Conservation (phyloP, 371 early-diverging fungal genomes). For the Haplosporangium sp. region DNA sequence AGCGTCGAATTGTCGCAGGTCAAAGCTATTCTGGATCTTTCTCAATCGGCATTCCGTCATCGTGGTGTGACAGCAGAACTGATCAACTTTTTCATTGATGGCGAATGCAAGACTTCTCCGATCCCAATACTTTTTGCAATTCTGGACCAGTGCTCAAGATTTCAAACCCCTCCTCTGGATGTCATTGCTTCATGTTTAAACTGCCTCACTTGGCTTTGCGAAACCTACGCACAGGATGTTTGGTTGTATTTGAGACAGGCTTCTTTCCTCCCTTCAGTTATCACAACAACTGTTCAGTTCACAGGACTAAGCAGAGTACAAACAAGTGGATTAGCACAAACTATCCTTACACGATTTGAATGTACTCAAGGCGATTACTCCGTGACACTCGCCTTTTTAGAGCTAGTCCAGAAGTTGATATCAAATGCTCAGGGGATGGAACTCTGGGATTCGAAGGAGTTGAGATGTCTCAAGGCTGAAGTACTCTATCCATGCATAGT, state of each 20-base stretch:
- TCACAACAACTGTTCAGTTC: constrained; percentile 47
- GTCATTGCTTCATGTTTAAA: constrained; percentile 39
- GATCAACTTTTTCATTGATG: constrained; percentile 9
- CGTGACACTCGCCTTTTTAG: constrained; percentile 44
- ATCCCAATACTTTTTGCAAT: constrained; percentile 45
- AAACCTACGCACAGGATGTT: constrained; percentile 39
- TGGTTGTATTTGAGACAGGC: constrained; percentile 50
- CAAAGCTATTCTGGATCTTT: constrained; percentile 30
- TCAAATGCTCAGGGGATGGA: constrained; percentile 38
- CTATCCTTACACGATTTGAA: constrained; percentile 30
- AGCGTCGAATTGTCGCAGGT: constrained; percentile 27
- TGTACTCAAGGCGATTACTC: constrained; percentile 39
- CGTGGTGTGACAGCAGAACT: constrained; percentile 22
- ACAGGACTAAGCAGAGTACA: constrained; percentile 40
- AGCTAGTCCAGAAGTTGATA: constrained; percentile 26
- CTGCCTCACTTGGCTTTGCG: constrained; percentile 34
- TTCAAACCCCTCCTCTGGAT: constrained; percentile 39
- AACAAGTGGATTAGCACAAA: constrained; percentile 33
- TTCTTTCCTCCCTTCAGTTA: constrained; percentile 44
- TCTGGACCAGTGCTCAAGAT: constrained; percentile 45
- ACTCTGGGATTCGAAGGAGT: constrained; percentile 46
- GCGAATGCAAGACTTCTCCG: constrained; percentile 12
- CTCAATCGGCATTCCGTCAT: constrained; percentile 29
- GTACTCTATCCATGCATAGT: constrained; percentile 49
- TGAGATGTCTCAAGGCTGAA: constrained; percentile 45